A percentile compares a stretch with the other conserved stretches of the same genome.
phyloP scores from a whole-genome alignment of 306 rosid species.

The Pachyrhizus erosus region DNA sequence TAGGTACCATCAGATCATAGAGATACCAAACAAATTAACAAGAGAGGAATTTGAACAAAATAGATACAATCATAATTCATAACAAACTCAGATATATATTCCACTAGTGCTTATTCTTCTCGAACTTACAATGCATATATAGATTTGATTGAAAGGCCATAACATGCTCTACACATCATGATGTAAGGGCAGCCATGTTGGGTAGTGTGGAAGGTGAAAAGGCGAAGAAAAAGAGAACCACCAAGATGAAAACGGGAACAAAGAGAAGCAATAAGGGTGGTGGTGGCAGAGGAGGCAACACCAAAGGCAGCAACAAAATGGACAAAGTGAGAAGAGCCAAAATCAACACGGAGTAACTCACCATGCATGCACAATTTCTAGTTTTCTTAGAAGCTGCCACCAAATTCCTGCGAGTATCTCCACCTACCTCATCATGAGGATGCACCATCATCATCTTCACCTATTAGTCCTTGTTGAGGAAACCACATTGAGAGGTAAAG shows the following conservation, averaged over 20 bases:
- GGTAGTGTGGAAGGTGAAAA: slow-evolving; percentile 55
- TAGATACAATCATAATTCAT: neutral
- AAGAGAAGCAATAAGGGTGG: slow-evolving; percentile 67
- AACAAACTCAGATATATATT: neutral
- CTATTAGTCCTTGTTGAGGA: neutral
- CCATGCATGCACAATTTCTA: slow-evolving; percentile 47
- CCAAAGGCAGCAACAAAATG: slow-evolving; percentile 63
- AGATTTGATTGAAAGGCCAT: slow-evolving; percentile 11
- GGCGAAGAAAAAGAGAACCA: slow-evolving; percentile 61
- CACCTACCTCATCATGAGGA: neutral
- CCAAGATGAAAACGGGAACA: slow-evolving; percentile 61
- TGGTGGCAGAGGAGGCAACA: slow-evolving; percentile 82
- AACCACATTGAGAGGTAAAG: slow-evolving; percentile 13
- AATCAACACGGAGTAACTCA: slow-evolving; percentile 53
- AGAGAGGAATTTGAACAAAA: neutral
- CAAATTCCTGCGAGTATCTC: neutral
- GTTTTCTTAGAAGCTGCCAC: neutral
- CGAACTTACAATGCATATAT: neutral
- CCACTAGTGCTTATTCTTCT: slow-evolving; percentile 1
- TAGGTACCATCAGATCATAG: neutral
- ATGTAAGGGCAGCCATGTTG: slow-evolving; percentile 30
- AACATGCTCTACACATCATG: neutral
- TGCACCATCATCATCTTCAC: slow-evolving; percentile 11
- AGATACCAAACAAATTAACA: neutral
- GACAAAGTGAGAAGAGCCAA: slow-evolving; percentile 55